Evolutionary conservation across 2,329 filamentous ascomycete species (phyloP).

Genomic region (Annulohypoxylon truncatum): DNA sequence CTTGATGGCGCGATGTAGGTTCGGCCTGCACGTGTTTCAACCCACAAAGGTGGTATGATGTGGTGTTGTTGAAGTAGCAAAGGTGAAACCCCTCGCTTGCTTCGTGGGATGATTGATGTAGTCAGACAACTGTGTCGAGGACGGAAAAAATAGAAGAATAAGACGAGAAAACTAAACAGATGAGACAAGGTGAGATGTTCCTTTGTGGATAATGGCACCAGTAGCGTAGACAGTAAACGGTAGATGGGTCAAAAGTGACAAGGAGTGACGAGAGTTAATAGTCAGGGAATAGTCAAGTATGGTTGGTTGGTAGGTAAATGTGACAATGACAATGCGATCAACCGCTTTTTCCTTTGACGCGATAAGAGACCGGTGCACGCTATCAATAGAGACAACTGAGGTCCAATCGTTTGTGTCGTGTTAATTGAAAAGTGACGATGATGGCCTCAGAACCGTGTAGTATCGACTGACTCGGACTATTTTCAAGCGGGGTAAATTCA

Average conservation of each 20-base stretch:
- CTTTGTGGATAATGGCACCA: conserved; percentile 30
- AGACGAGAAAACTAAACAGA: conserved; percentile 1
- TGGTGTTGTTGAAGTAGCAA: conserved; percentile 28
- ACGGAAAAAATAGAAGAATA: conserved; percentile 1
- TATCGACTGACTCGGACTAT: conserved; percentile 32
- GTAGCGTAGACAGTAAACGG: conserved; percentile 1
- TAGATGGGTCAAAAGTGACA: conserved; percentile 5
- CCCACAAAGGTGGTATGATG: conserved; percentile 34
- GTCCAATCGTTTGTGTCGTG: conserved; percentile 24
- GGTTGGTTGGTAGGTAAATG: conserved; percentile 14
- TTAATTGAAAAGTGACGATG: conserved; percentile 30
- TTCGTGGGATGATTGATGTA: conserved; percentile 30
- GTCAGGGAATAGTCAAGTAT: neutral
- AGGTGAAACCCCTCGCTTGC: conserved; percentile 27
- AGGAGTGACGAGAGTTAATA: conserved; percentile 10
- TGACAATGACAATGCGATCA: conserved; percentile 34
- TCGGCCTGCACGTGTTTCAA: conserved; percentile 27
- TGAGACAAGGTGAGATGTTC: conserved; percentile 27
- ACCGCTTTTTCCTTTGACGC: conserved; percentile 30
- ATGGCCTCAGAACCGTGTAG: conserved; percentile 6
- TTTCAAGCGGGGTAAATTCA: conserved; percentile 34
- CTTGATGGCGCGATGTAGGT: conserved; percentile 28
- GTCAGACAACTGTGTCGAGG: conserved; percentile 17
- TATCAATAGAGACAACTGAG: conserved; percentile 8
- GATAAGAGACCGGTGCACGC: conserved; percentile 20